These are phyloP conservation scores for Chenopodium quinoa DNA, from an alignment of 148 eudicot species.

Conservation along the genomic window DNA sequence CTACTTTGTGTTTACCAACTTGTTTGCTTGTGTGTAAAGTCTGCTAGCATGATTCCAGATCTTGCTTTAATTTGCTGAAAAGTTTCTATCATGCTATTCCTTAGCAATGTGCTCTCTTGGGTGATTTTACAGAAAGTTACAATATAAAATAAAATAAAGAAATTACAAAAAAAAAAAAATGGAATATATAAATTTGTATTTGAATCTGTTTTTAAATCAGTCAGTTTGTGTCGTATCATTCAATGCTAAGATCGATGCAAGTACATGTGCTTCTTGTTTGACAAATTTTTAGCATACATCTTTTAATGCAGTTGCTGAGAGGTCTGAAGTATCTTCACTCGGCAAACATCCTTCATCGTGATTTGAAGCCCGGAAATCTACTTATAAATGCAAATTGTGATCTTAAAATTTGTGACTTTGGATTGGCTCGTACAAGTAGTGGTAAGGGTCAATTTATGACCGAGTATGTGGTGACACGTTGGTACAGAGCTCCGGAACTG, in stretches of 20 bases:
- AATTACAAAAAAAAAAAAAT: no score
- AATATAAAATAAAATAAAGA: no score
- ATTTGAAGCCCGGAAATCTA: constrained; percentile 77
- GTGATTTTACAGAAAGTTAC: neutral
- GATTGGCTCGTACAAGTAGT: constrained; percentile 71
- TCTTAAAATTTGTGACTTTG: constrained; percentile 81
- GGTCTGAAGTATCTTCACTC: constrained; percentile 85
- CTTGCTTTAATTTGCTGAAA: neutral
- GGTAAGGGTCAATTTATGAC: constrained; percentile 82
- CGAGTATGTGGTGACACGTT: constrained; percentile 79
- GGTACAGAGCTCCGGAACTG: constrained; percentile 83
- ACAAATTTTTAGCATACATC: neutral
- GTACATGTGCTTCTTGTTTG: neutral
- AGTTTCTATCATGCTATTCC: neutral
- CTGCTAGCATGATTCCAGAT: neutral
- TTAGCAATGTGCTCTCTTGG: neutral
- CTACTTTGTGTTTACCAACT: neutral
- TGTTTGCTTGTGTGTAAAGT: neutral
- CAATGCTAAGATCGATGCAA: neutral
- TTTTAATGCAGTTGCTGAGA: constrained; percentile 56
- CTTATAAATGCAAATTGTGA: constrained; percentile 82
- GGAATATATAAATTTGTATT: neutral
- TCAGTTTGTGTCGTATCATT: neutral
- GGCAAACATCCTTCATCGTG: constrained; percentile 82
- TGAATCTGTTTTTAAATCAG: neutral